Evolutionary conservation across 139 green algal species (phyloP), one percentile per base, ranked within the genome.

Genomic region (Raphidocelis subcapitata): DNA sequence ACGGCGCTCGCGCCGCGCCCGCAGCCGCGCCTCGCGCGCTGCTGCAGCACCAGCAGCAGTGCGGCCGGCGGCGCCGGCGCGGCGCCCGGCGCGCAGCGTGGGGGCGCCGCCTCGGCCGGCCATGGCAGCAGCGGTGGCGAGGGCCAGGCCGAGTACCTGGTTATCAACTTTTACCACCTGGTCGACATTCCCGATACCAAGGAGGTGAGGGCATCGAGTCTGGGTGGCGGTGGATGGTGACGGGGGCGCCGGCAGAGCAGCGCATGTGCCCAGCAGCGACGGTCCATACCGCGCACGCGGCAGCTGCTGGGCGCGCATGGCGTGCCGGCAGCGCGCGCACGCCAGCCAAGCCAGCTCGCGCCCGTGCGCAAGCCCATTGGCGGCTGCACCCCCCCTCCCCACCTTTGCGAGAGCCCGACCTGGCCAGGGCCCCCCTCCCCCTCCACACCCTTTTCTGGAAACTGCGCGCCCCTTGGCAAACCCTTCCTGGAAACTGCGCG

Each of bases 101-200:
- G 41, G 12, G 41, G 41, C n/a, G n/a, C n/a, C 41, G 8, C 12
- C 41, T 49, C 41, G 12, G 41, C 41, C 8, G 41, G 41, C 41
- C n/a, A n/a, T n/a, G n/a, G 41, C 41, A 49, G 41, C 41, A 49
- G 41, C 41, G 12, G 41, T n/a, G n/a, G n/a, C n/a, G 41, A 12
- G 41, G 41, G 8, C 41, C 8, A 49, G 8, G 8, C 41, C 41
- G 56, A 79, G 35, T 93, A 86, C 61, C 73, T 76, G 16, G 84
- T 98, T 0, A 74, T 98, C 2, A 98, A 98, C 83, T 98, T 98
- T 51, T 98, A 98, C 72, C 94, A 98, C 73, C 79, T 98, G 2
- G 83, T 91, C 3, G 83, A 92, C 26, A 76, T 98, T 12, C 62
- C 77, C 1, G 65, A 94, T 23, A 87, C 92, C 2, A 47, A 85